These are phyloP conservation scores for Taphrina pruni DNA, from an alignment of 1,139 yeast genomes.

Conservation along the genomic window DNA sequence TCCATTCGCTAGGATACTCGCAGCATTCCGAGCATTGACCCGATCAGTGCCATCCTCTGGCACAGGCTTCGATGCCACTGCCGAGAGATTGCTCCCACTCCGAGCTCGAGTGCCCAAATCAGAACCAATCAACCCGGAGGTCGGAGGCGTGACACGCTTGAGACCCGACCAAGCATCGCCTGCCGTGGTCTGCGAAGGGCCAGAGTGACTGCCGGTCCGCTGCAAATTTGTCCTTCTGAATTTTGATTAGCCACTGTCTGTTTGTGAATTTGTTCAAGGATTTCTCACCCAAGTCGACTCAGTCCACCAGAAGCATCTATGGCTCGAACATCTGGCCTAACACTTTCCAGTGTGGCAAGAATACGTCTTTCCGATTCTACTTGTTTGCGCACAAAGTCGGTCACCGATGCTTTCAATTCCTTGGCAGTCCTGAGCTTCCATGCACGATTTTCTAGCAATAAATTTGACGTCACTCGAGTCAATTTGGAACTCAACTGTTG, in stretches of 20 bases:
- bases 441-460: conserved; percentile 73
- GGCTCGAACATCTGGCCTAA: conserved; percentile 73
- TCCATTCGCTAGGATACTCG: conserved; percentile 27
- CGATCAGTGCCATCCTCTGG: conserved; percentile 11
- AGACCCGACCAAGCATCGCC: conserved; percentile 44
- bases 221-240: conserved; percentile 42
- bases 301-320: conserved; percentile 83
- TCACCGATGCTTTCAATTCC: conserved; percentile 62
- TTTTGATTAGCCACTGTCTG: background rate
- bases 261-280: background rate
- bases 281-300: conserved; percentile 78
- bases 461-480: conserved; percentile 81
- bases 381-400: conserved; percentile 67
- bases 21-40: conserved; percentile 39
- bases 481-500: conserved; percentile 76
- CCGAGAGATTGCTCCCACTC: conserved; percentile 12
- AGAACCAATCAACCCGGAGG: conserved; percentile 9
- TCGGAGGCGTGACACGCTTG: conserved; percentile 29
- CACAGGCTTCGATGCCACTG: background rate
- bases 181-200: conserved; percentile 42
- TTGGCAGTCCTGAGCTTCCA: conserved; percentile 63
- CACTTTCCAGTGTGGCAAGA: conserved; percentile 73
- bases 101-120: conserved; percentile 1
- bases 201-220: conserved; percentile 32
- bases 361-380: conserved; percentile 88